Evolutionary conservation across 768 basidiomycete species (phyloP), one percentile per base, ranked within the genome.

Genomic region (Filobasidium wieringae): DNA sequence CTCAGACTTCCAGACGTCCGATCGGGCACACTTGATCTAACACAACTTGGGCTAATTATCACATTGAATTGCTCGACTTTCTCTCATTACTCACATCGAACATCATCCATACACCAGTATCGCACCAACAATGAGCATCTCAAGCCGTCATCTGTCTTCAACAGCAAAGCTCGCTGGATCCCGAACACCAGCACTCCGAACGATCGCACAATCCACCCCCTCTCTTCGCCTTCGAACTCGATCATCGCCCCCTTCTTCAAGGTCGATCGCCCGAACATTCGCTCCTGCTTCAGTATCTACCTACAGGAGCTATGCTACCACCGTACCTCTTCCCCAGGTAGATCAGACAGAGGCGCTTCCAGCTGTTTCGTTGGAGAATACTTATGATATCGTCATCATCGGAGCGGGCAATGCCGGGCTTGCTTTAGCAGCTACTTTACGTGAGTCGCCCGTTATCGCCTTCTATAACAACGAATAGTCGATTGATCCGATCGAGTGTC

Each of bases 391-490:
- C 32, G 87, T 93, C 22, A 87, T 97, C 65, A 88, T 97, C 26
- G 93, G 95, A 17, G 95, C 88, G 27, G 93, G 92, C 1, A 91
- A 89, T 26, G 88, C 82, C 4, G 95, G 95, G 3, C 79, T 99
- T 37, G 86, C 91, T 12, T 76, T 99, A 33, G 91, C 90, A 2
- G 83, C 82, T 68, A 88, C 89, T 32, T 78, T 99, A 7, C 80
- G 92, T 93, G 69, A 59, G 80, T 72, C 24, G 12, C 32, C 33
- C 19, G n/a, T 22, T 7, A 6, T 33, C 51, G 12, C 32, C 27
- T 22, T 30, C 51, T 34, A 53, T 17, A 51, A 9, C 7, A 15
- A 17, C 29, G 9, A n/a, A n/a, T n/a, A n/a, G n/a, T n/a, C n/a
- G n/a, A n/a, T n/a, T 9, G 27, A 24, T 2, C 45, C n/a, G 43